Base-by-base conservation (phyloP, 2,329 filamentous ascomycete genomes). In the Colletotrichum plurivorum region DNA sequence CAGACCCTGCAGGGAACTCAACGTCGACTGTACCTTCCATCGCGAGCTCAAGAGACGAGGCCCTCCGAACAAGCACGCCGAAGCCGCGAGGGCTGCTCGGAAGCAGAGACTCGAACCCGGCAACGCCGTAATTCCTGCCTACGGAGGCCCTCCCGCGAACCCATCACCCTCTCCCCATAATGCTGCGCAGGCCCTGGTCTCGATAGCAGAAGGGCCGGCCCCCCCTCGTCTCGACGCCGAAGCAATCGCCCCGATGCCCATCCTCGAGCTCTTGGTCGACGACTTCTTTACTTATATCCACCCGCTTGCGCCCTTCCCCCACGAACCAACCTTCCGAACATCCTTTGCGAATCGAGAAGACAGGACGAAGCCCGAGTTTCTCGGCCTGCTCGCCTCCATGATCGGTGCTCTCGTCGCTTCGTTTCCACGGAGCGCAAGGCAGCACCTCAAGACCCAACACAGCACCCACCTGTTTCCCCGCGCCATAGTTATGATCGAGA, bases 201-300 rank as follows among this genome's bases (percentile, higher is more conserved):
- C 85, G 13, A 85, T 84, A 36, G 76, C 80, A 4, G 75, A 76
- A 2, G 68, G 83, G 16, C 80, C 80, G 15, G 74, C 82, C n/a
- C 80, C 80, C 15, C 74, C 75, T 2, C 76, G 79, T n/a, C 76
- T 89, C 15, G 87, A 89, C 68, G 88, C 90, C 55, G 93, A 95
- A 76, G 84, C 88, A 2, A 94, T 95, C 70, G 92, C 91, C 48
- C 90, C 92, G 0, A 84, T 91, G 78, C 87, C 88, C 8, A 89
- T 91, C 12, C 82, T 95, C 60, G 87, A 92, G 74, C 85, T 91
- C 2, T 84, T 94, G 16, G 88, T 95, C 66, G 91, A 94, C 77
- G 93, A 95, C 81, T 95, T 93, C 84, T 95, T 94, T 80, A 94
- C 91, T 18, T 94, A 94, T 77, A 91, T 94, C 61, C 92, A 94